These are phyloP conservation scores for Corrigiola litoralis DNA, from an alignment of 179 eudicot species.

Conservation along the genomic window DNA sequence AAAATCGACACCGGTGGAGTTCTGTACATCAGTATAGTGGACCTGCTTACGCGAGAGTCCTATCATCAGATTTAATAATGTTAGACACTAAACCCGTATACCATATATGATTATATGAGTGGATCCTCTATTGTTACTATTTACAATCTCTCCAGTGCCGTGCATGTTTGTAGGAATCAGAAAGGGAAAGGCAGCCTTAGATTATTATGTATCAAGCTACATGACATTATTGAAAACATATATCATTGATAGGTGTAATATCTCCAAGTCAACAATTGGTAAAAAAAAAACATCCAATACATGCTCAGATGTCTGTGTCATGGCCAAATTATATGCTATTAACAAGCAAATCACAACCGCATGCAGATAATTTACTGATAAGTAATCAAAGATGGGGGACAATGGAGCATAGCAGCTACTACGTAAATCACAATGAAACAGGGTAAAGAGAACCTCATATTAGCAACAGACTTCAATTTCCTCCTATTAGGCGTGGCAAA, in stretches of 20 bases:
- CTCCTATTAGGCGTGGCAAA: conserved; percentile 2
- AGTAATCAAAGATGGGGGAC: conserved; percentile 2
- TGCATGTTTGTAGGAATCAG: conserved; percentile 2
- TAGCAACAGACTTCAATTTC: background rate
- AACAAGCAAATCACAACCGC: conserved; percentile 4
- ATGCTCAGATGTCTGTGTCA: conserved; percentile 4
- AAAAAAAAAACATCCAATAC: background rate
- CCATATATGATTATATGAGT: background rate
- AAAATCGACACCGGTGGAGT: background rate
- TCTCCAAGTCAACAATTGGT: background rate
- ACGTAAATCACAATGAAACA: background rate
- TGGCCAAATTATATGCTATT: background rate
- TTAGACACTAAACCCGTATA: too few relatives aligned
- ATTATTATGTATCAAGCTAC: background rate
- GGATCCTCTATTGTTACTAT: background rate
- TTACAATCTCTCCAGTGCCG: background rate
- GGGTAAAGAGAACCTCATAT: conserved; percentile 11
- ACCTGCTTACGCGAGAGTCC: background rate
- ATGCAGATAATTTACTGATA: background rate
- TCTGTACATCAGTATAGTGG: background rate
- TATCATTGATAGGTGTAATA: background rate
- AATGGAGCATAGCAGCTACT: conserved; percentile 7
- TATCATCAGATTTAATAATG: too few relatives aligned
- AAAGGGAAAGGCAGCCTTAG: background rate
- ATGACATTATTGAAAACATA: background rate